Evolutionary conservation across 768 basidiomycete species (phyloP).

Genomic region (Calocera cornea): DNA sequence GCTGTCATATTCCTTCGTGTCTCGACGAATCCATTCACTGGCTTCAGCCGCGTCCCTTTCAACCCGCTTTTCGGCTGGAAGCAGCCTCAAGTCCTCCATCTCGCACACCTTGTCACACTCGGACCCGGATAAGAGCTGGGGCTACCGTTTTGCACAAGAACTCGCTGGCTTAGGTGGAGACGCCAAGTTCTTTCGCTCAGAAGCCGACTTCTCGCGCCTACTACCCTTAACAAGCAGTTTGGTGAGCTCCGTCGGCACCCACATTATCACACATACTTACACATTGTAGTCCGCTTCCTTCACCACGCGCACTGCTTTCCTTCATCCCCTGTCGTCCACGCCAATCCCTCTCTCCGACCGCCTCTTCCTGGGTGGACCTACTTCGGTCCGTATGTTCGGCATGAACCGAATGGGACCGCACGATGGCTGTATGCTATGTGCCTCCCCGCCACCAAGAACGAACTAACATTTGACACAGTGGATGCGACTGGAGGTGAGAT

Average conservation of each 20-base stretch:
- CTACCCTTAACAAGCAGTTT: constrained; percentile 38
- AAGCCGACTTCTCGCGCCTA: constrained; percentile 44
- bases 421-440: constrained; percentile 43
- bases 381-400: constrained; percentile 65
- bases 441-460: not conserved
- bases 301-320: constrained; percentile 52
- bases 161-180: constrained; percentile 74
- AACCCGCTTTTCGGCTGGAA: constrained; percentile 66
- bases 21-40: constrained; percentile 61
- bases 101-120: constrained; percentile 48
- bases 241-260: constrained; percentile 27
- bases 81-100: constrained; percentile 66
- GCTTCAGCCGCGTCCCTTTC: constrained; percentile 60
- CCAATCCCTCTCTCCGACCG: constrained; percentile 58
- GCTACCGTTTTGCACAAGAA: constrained; percentile 22
- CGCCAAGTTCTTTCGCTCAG: constrained; percentile 59
- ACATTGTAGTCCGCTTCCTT: constrained; percentile 55
- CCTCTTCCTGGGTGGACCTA: constrained; percentile 86
- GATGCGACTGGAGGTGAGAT: constrained; percentile 77
- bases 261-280: not conserved
- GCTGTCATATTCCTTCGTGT: constrained; percentile 67
- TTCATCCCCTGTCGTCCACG: constrained; percentile 44
- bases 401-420: constrained; percentile 63
- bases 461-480: constrained; percentile 29
- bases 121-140: not conserved